Percentiles rank a stretch among this genome's conserved stretches.
Evolutionary conservation across 208 protist genomes (phyloP).

Genomic region (Wallacemonas collosoma): DNA sequence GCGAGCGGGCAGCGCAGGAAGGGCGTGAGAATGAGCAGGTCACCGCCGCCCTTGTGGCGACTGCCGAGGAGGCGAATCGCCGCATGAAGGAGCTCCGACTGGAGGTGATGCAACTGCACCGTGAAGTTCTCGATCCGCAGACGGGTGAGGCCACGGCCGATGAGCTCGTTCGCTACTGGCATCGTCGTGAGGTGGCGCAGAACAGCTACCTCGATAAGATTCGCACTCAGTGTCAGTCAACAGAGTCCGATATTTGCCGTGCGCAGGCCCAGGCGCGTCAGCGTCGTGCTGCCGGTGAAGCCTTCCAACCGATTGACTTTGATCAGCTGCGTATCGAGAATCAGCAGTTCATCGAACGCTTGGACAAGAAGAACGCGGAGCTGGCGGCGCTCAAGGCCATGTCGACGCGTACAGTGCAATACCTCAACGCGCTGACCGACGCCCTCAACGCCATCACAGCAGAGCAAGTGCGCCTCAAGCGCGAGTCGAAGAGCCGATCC

Average conservation of each 20-base stretch:
- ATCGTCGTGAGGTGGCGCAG: constrained; percentile 64
- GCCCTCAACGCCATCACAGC: constrained; percentile 80
- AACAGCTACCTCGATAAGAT: constrained; percentile 89
- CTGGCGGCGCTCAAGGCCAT: constrained; percentile 94
- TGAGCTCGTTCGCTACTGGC: constrained; percentile 86
- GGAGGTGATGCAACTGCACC: constrained; percentile 71
- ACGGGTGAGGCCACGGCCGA: constrained; percentile 61
- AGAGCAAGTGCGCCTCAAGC: constrained; percentile 83
- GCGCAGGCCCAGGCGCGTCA: constrained; percentile 87
- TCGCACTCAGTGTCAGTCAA: constrained; percentile 68
- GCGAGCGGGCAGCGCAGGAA: constrained; percentile 43
- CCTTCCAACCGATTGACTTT: constrained; percentile 95
- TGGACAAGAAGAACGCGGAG: constrained; percentile 94
- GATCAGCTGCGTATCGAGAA: constrained; percentile 97
- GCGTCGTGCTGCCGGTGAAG: constrained; percentile 90
- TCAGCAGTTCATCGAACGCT: constrained; percentile 94
- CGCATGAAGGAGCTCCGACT: constrained; percentile 76
- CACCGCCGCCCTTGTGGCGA: constrained; percentile 61
- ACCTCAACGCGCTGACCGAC: constrained; percentile 89
- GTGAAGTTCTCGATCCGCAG: constrained; percentile 52
- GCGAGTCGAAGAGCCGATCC: constrained; percentile 81
- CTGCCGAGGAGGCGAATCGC: constrained; percentile 72
- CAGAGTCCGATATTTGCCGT: constrained; percentile 81
- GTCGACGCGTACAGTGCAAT: constrained; percentile 93
- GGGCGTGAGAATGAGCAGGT: constrained; percentile 57